Conservation (phyloP, 331 rosid genomes). For the Quercus lobata region DNA sequence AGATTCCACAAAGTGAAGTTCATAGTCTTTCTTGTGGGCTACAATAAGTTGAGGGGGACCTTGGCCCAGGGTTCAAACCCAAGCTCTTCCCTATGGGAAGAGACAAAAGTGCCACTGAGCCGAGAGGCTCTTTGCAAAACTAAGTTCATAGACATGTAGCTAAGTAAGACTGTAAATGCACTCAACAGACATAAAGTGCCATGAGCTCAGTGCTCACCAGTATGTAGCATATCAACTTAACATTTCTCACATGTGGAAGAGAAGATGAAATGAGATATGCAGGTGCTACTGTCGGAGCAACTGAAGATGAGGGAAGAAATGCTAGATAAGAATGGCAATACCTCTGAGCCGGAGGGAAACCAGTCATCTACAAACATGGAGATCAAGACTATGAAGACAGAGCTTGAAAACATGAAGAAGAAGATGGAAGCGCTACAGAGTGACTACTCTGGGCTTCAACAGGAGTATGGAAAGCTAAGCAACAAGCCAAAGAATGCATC, state of each 20-base stretch:
- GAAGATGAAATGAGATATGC: slow-evolving; percentile 24
- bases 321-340: slow-evolving; percentile 57
- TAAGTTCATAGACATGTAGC: not conserved
- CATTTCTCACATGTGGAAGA: slow-evolving; percentile 23
- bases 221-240: slow-evolving; percentile 1
- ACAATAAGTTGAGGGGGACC: no score
- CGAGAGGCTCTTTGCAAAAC: not conserved
- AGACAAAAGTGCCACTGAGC: no score
- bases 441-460: slow-evolving; percentile 74
- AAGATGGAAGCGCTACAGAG: slow-evolving; percentile 64
- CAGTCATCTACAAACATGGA: slow-evolving; percentile 51
- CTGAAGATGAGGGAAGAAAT: slow-evolving; percentile 73
- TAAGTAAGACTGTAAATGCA: not conserved
- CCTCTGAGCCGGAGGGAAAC: slow-evolving; percentile 55
- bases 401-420: slow-evolving; percentile 63
- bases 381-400: slow-evolving; percentile 59
- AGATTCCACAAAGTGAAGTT: not conserved
- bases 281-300: slow-evolving; percentile 93
- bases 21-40: not conserved
- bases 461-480: slow-evolving; percentile 55
- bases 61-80: no score
- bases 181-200: slow-evolving; percentile 11
- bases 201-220: not conserved
- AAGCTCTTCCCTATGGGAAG: no score
- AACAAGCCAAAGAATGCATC: slow-evolving; percentile 41